Percentiles rank a stretch among this genome's conserved stretches.
Evolutionary conservation across 371 early-diverging fungal species (phyloP).

Genomic region (Mucor indicus): DNA sequence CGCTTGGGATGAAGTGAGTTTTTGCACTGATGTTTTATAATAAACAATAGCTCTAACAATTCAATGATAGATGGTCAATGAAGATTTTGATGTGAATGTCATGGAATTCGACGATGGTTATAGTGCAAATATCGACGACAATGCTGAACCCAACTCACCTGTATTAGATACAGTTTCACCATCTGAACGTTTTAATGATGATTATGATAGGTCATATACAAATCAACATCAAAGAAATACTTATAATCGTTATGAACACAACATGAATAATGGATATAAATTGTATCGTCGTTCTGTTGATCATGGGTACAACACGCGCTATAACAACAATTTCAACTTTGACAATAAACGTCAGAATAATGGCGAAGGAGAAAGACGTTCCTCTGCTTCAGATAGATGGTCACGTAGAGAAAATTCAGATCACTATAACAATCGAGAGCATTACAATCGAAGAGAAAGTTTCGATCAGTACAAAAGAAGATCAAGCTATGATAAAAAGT

Average conservation of each 20-base stretch:
- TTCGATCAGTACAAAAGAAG: slow-evolving; percentile 6
- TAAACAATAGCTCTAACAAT: not conserved
- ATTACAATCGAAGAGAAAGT: slow-evolving; percentile 9
- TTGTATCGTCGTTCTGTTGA: slow-evolving; percentile 12
- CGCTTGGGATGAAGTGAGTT: slow-evolving; percentile 41
- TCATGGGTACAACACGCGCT: slow-evolving; percentile 14
- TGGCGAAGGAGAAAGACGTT: slow-evolving; percentile 2
- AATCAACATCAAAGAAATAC: slow-evolving; percentile 4
- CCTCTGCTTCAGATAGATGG: not conserved
- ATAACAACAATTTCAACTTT: slow-evolving; percentile 1
- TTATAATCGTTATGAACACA: slow-evolving; percentile 8
- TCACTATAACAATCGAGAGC: not conserved
- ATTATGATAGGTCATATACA: slow-evolving; percentile 48
- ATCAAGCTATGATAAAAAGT: slow-evolving; percentile 10
- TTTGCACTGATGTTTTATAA: not conserved
- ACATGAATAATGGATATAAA: too few species aligned
- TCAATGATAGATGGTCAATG: slow-evolving; percentile 23
- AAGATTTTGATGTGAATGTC: slow-evolving; percentile 23
- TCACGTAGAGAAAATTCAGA: not conserved
- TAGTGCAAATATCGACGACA: not conserved
- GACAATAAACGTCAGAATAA: slow-evolving; percentile 9
- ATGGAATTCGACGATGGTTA: slow-evolving; percentile 36
- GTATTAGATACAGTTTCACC: slow-evolving; percentile 22
- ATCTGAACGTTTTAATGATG: slow-evolving; percentile 44
- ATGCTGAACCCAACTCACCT: not conserved